A percentile compares a stretch with the other conserved stretches of the same genome.
These are phyloP conservation scores for Lagenidium giganteum DNA, from an alignment of 352 stramenopile species.

Conservation along the genomic window DNA sequence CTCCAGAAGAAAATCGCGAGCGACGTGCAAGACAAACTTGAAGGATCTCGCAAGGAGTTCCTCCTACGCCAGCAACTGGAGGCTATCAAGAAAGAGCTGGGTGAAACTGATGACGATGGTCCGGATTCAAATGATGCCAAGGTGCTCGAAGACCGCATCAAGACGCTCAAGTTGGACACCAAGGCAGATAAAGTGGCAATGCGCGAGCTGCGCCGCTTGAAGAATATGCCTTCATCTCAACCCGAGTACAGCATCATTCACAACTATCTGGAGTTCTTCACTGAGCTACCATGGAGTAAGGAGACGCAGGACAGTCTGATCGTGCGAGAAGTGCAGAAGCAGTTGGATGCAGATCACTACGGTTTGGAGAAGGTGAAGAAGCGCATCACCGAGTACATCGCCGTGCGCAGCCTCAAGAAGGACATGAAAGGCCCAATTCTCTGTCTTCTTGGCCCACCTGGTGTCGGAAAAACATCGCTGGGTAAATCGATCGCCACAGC, in stretches of 20 bases:
- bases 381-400: constrained; percentile 85
- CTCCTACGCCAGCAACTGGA: constrained; percentile 98
- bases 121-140: constrained; percentile 41
- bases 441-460: constrained; percentile 82
- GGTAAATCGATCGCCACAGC: constrained; percentile 74
- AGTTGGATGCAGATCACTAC: constrained; percentile 78
- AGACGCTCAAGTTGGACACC: constrained; percentile 35
- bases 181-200: constrained; percentile 57
- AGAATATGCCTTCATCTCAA: constrained; percentile 70
- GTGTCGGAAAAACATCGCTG: constrained; percentile 81
- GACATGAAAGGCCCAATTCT: constrained; percentile 86
- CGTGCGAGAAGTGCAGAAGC: constrained; percentile 46
- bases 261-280: constrained; percentile 82
- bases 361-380: constrained; percentile 82
- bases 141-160: constrained; percentile 52
- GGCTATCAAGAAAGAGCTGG: constrained; percentile 99
- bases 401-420: constrained; percentile 71
- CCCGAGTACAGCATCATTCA: constrained; percentile 76
- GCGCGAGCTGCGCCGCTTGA: constrained; percentile 61
- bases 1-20: constrained; percentile 69
- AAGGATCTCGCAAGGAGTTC: constrained; percentile 85
- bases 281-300: constrained; percentile 59
- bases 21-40: constrained; percentile 65
- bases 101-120: constrained; percentile 44
- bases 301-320: constrained; percentile 49